phyloP scores from a whole-genome alignment of 306 rosid genomes.

The Sphenostylis stenocarpa region DNA sequence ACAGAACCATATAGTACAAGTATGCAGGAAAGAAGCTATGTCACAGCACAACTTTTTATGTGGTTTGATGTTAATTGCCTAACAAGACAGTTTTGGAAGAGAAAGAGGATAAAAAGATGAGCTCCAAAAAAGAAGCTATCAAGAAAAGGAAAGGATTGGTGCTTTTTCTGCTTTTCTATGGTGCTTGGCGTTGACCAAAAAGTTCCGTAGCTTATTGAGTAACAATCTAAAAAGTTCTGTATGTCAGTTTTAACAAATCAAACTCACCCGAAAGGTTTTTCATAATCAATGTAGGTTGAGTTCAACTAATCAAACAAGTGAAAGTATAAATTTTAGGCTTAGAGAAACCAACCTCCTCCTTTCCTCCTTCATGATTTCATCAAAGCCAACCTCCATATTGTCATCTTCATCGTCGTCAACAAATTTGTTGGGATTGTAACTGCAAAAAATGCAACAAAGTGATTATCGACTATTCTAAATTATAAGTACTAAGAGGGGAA shows the following conservation, averaged over 20 bases:
- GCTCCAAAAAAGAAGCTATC: too few species aligned
- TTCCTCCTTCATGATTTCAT: constrained; percentile 79
- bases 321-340: not conserved
- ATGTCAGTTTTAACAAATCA: not conserved
- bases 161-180: too few species aligned
- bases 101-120: too few species aligned
- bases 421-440: constrained; percentile 61
- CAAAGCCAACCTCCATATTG: constrained; percentile 84
- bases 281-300: not conserved
- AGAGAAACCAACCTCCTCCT: constrained; percentile 54
- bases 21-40: too few species aligned
- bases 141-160: too few species aligned
- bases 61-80: too few species aligned
- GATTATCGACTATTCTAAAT: constrained; percentile 8
- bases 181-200: too few species aligned
- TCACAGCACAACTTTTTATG: too few species aligned
- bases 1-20: too few species aligned
- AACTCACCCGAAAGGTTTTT: not conserved
- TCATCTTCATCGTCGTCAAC: constrained; percentile 54
- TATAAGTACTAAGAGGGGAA: not conserved
- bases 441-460: constrained; percentile 36
- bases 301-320: not conserved
- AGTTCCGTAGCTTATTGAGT: too few species aligned
- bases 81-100: too few species aligned
- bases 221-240: too few species aligned